Base-by-base conservation (phyloP, 1,284 basidiomycete species). In the Pholiota adiposa region DNA sequence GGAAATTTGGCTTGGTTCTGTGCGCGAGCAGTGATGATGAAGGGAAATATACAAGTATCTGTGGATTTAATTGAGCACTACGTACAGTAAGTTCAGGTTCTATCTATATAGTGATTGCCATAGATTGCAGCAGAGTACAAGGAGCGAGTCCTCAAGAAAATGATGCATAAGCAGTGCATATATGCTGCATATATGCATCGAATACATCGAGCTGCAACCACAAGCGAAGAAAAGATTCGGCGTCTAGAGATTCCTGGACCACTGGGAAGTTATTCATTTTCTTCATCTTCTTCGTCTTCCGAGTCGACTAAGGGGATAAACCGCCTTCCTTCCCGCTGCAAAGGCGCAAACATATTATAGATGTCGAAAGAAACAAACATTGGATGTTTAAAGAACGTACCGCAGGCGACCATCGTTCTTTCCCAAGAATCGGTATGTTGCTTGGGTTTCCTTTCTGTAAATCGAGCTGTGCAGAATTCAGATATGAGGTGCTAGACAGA, bases 1-100 rank as follows among this genome's bases (percentile, higher is more conserved):
- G 11, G 93, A 95, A 71, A 81, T 95, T 51, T 95, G 92, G 91
- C 67, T 90, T 12, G 74, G 73, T 16, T 49, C 52, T 31, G 36
- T 59, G 36, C 48, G 48, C 4, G 48, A 33, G 29, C 25, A 52
- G 38, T 54, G 29, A 41, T 12, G 19, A 43, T 21, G 41, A 11
- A 38, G 2, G 12, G 4, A 18, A 19, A 19, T n/a, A n/a, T n/a
- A n/a, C n/a, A n/a, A n/a, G n/a, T n/a, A n/a, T n/a, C n/a, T n/a
- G n/a, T n/a, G n/a, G n/a, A n/a, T n/a, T n/a, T n/a, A n/a, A n/a
- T n/a, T n/a, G n/a, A n/a, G n/a, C n/a, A n/a, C n/a, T n/a, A n/a
- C n/a, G n/a, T n/a, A n/a, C n/a, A n/a, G n/a, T n/a, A n/a, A n/a
- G n/a, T n/a, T n/a, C n/a, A n/a, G n/a, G n/a, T n/a, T n/a, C n/a